phyloP scores from a whole-genome alignment of 176 grass and related monocot genomes.

The Raddia distichophylla region DNA sequence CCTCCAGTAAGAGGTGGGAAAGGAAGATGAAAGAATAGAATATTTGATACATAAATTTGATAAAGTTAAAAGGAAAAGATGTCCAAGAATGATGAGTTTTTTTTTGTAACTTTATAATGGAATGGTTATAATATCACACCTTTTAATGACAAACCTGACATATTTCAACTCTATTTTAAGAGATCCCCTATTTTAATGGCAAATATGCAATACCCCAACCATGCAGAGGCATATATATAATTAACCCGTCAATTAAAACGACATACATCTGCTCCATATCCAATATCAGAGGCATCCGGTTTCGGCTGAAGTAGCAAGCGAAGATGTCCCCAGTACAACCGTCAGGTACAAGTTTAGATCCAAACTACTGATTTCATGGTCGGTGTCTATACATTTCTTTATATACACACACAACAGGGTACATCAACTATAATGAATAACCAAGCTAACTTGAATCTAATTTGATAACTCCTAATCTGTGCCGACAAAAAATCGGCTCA shows the following conservation, averaged over 20 bases:
- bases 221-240: background rate
- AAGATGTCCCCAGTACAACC: background rate
- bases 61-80: no score
- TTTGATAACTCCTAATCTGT: slow-evolving; percentile 15
- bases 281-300: background rate
- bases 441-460: slow-evolving; percentile 21
- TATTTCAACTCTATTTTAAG: no score
- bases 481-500: background rate
- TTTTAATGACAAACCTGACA: no score
- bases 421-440: slow-evolving; percentile 28
- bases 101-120: no score
- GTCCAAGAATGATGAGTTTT: no score
- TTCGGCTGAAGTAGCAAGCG: background rate
- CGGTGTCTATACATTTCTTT: slow-evolving; percentile 36
- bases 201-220: background rate
- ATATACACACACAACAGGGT: slow-evolving; percentile 39
- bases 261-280: background rate
- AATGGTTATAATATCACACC: no score
- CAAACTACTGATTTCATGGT: background rate
- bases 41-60: no score
- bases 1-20: no score
- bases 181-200: no score
- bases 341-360: background rate
- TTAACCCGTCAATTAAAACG: background rate
- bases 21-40: no score